Conservation (phyloP, 305 asterid species). For the Rubia tinctorum region DNA sequence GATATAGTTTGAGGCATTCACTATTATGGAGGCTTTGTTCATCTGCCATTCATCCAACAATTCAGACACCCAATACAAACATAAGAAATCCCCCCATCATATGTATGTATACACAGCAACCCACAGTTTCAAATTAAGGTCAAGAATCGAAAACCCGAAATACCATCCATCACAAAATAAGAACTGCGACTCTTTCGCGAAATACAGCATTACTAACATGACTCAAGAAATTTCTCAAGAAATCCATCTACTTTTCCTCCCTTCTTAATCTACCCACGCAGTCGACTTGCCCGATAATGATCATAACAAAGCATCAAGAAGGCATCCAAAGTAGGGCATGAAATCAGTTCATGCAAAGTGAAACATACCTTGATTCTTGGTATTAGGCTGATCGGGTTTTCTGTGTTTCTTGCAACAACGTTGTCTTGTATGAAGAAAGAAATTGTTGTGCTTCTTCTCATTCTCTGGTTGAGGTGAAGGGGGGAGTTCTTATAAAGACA, state of each 20-base stretch:
- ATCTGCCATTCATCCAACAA: constrained; percentile 32
- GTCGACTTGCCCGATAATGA: not conserved
- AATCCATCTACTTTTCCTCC: not conserved
- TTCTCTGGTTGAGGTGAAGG: constrained; percentile 7
- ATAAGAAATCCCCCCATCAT: not conserved
- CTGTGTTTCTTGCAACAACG: not conserved
- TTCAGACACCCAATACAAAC: not conserved
- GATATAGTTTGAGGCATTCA: constrained; percentile 75
- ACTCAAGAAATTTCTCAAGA: not conserved
- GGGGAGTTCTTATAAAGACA: constrained; percentile 41
- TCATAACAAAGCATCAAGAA: not conserved
- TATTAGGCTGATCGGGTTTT: not conserved
- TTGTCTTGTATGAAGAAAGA: not conserved
- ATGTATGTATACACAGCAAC: not conserved
- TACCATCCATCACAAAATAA: not conserved
- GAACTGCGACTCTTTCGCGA: not conserved
- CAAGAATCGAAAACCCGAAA: too few relatives aligned
- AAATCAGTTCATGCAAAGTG: not conserved
- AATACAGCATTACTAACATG: not conserved
- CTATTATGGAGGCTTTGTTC: constrained; percentile 60
- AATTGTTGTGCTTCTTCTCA: not conserved
- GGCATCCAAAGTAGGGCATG: not conserved
- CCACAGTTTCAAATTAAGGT: not conserved
- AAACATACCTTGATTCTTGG: not conserved
- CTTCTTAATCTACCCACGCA: too few relatives aligned